A percentile compares a stretch with the other conserved stretches of the same genome.
These are phyloP conservation scores for Amanita pseudoporphyria DNA, from an alignment of 768 basidiomycete genomes.

Conservation along the genomic window DNA sequence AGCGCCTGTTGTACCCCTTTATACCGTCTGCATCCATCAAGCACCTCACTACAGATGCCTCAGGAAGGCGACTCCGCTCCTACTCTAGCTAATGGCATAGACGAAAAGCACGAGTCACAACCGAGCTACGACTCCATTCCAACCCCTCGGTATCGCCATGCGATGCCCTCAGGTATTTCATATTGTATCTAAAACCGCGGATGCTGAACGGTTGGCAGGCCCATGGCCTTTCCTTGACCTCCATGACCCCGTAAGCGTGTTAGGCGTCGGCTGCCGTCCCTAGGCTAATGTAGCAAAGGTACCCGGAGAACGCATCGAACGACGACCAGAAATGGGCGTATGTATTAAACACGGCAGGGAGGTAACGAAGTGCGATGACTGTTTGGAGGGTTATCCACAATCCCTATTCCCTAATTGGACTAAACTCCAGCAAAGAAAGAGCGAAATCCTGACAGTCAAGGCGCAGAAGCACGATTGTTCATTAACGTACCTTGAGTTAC, in stretches of 20 bases:
- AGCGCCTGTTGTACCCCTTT: no score
- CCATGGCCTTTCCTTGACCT: constrained; percentile 8
- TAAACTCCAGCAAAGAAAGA: constrained; percentile 28
- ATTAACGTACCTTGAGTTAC: constrained; percentile 32
- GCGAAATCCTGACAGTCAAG: constrained; percentile 28
- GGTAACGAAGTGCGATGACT: constrained; percentile 9
- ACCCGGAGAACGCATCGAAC: not conserved
- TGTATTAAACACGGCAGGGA: constrained; percentile 1
- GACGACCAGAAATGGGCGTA: not conserved
- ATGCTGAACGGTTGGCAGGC: not conserved
- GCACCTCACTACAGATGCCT: not conserved
- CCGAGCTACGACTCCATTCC: not conserved
- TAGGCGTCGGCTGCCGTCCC: not conserved
- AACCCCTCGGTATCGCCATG: constrained; percentile 6
- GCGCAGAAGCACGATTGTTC: constrained; percentile 17
- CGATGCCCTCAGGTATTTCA: constrained; percentile 4
- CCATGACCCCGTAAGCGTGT: not conserved
- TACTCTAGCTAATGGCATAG: no score
- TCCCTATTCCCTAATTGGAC: constrained; percentile 52
- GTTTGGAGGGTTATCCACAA: constrained; percentile 33
- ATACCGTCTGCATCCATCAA: no score
- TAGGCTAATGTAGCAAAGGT: not conserved
- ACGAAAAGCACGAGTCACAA: not conserved
- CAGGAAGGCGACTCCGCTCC: not conserved
- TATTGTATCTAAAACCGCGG: not conserved